A percentile compares a stretch with the other conserved stretches of the same genome.
Conservation (phyloP, 1,139 yeast species). For the Kurtzmaniella natalensis region DNA sequence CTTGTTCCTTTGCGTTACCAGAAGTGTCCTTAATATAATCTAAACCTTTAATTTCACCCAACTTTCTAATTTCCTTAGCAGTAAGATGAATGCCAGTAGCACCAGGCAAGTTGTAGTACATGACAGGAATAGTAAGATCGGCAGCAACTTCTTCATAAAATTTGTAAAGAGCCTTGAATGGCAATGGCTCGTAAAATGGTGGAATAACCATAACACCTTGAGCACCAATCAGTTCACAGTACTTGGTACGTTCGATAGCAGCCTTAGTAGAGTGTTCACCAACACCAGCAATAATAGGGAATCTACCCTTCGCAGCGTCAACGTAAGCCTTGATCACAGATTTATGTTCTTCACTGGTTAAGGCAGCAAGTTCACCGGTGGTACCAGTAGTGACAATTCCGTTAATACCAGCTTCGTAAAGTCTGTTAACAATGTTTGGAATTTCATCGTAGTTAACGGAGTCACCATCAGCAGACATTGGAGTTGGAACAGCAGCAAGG, state of each 20-base stretch:
- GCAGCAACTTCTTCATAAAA: conserved; percentile 14
- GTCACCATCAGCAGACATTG: conserved; percentile 11
- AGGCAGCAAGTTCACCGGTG: conserved; percentile 15
- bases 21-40: conserved; percentile 14
- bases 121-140: conserved; percentile 11
- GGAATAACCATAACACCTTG: conserved; percentile 15
- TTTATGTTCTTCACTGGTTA: conserved; percentile 13
- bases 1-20: conserved; percentile 14
- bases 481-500: conserved; percentile 15
- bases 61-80: conserved; percentile 12
- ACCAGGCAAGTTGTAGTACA: conserved; percentile 15
- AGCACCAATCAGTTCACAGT: conserved; percentile 13
- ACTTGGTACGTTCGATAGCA: conserved; percentile 14
- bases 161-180: conserved; percentile 12
- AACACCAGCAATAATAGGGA: conserved; percentile 13
- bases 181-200: conserved; percentile 14
- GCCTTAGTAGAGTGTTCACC: conserved; percentile 13
- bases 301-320: conserved; percentile 13
- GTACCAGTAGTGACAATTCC: conserved; percentile 16
- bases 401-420: conserved; percentile 12
- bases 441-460: conserved; percentile 9
- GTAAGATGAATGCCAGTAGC: conserved; percentile 14
- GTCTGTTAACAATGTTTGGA: conserved; percentile 11
- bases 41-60: conserved; percentile 13
- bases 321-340: conserved; percentile 13